Base-by-base conservation (phyloP, 352 stramenopile species). In the Phytophthora ohioensis region DNA sequence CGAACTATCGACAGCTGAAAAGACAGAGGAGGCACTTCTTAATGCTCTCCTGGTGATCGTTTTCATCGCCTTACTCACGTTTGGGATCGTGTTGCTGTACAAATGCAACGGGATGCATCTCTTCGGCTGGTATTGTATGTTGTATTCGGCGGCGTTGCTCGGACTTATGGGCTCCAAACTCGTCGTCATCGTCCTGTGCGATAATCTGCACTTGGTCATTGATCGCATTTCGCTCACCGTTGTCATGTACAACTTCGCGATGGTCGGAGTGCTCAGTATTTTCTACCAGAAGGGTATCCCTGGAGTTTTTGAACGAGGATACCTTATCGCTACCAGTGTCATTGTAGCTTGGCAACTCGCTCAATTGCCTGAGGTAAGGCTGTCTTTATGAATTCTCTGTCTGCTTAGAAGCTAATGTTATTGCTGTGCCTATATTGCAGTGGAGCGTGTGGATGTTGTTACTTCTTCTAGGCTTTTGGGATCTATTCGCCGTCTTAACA, bases 281-380 rank as follows among this genome's bases (percentile, higher is more conserved):
- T 97, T 97, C 36, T 97, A 94, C 67, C 89, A 93, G 47, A 89
- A 87, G 27, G 87, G 85, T 6, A 94, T 97, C 54, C 90, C 93
- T 2, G 32, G 73, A 2, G 6, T 84, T 47, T 54, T 98, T 8
- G 96, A 94, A 36, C 93, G 98, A 66, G 79, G 72, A 4, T 99
- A 99, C 73, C 80, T 99, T 5, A 80, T 99, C 43, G 65, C 76
- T 13, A 98, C 92, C 9, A 98, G 91, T 59, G 92, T 99, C 13
- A 98, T 99, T 69, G 91, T 99, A 48, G 93, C 95, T 5, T 99
- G 96, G 95, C 95, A 99, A 57, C 79, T 99, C 27, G 93, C 90
- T 3, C 92, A 98, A 64, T 88, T 99, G n/a, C 93, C 97, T 32
- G 88, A 98, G 97, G 95, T 97, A 97, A 81, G 58, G 9, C 17